These are phyloP conservation scores for Corynespora cassiicola DNA, from an alignment of 2,329 filamentous ascomycete genomes.

Conservation along the genomic window DNA sequence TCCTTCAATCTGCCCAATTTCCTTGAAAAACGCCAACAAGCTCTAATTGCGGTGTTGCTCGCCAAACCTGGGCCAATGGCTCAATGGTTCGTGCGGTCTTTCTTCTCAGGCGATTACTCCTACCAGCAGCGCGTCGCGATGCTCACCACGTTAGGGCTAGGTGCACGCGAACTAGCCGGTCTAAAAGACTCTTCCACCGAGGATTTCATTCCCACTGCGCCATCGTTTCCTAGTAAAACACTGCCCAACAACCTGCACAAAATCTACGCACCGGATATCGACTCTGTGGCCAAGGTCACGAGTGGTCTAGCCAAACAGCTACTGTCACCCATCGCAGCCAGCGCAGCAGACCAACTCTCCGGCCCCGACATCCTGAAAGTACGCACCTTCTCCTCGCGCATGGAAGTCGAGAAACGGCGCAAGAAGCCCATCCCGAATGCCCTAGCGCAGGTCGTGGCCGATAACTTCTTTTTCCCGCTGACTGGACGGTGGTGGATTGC, in stretches of 20 bases:
- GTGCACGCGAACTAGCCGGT: conserved; percentile 84
- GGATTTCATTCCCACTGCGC: conserved; percentile 42
- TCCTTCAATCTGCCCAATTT: conserved; percentile 80
- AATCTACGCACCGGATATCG: conserved; percentile 65
- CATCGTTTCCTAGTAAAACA: conserved; percentile 78
- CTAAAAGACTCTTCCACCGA: conserved; percentile 65
- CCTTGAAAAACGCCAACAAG: conserved; percentile 75
- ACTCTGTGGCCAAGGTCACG: conserved; percentile 73
- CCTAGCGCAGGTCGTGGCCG: conserved; percentile 76
- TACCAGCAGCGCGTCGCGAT: conserved; percentile 82
- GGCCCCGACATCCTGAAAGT: conserved; percentile 88
- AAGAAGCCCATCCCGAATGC: conserved; percentile 73
- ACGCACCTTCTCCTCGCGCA: conserved; percentile 82
- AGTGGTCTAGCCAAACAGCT: conserved; percentile 73
- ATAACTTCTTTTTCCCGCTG: conserved; percentile 85
- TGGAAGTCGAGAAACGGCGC: conserved; percentile 68
- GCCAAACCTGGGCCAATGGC: conserved; percentile 79
- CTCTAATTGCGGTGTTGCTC: conserved; percentile 81
- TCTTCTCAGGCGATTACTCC: conserved; percentile 92
- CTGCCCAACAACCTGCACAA: conserved; percentile 77
- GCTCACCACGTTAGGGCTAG: conserved; percentile 80
- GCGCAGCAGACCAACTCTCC: conserved; percentile 78
- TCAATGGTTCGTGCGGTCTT: conserved; percentile 81
- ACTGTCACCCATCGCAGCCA: conserved; percentile 80
- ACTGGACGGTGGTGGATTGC: conserved; percentile 78